Evolutionary conservation across 345 rosid genomes (phyloP).

Genomic region (Isatis tinctoria): DNA sequence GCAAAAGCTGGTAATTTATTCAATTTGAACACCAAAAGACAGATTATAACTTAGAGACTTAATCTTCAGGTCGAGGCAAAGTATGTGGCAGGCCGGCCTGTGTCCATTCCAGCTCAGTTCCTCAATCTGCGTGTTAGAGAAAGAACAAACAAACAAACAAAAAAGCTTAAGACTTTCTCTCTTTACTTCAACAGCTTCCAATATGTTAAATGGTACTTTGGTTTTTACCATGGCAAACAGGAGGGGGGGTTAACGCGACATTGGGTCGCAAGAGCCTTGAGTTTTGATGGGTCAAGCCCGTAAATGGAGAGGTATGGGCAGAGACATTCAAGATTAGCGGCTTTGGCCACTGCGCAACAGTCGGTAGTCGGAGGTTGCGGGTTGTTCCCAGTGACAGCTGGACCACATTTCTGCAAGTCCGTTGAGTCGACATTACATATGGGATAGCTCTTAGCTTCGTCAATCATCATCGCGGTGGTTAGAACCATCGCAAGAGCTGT

Average conservation of each 20-base stretch:
- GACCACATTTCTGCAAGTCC: conserved; percentile 36
- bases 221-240: not conserved
- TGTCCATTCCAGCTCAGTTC: conserved; percentile 3
- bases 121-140: conserved; percentile 2
- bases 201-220: not conserved
- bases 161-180: not conserved
- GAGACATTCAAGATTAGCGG: conserved; percentile 41
- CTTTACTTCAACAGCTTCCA: not conserved
- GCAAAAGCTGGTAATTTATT: not conserved
- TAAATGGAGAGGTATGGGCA: conserved; percentile 13
- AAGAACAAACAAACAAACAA: conserved; percentile 11
- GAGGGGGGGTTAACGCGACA: conserved; percentile 24
- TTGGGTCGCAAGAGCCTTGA: conserved; percentile 36
- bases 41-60: not conserved
- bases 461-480: conserved; percentile 10
- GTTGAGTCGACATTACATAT: conserved; percentile 37
- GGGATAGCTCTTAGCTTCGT: conserved; percentile 1
- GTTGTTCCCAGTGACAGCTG: conserved; percentile 40
- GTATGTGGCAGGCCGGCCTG: not conserved
- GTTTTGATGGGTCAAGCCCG: conserved; percentile 34
- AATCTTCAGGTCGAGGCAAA: not conserved
- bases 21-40: not conserved
- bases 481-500: conserved; percentile 21
- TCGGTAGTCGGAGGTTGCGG: conserved; percentile 39
- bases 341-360: conserved; percentile 39